Percentiles rank a stretch among this genome's conserved stretches.
Conservation (phyloP, 495 filamentous ascomycete genomes). For the Terfezia claveryi region DNA sequence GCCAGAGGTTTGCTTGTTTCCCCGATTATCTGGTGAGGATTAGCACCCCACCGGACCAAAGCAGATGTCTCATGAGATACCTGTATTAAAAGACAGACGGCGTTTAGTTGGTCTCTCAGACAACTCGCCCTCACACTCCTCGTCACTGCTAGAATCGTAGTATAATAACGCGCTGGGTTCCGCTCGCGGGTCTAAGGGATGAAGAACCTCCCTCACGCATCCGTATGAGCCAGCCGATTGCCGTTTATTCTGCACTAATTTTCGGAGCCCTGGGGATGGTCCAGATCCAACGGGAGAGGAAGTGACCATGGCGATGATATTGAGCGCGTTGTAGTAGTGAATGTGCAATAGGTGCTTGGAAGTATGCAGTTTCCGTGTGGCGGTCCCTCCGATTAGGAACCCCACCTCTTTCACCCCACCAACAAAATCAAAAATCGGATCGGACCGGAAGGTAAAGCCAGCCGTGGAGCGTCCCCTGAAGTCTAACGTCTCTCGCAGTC, state of each 20-base stretch:
- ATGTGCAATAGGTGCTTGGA: no score
- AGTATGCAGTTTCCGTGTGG: no score
- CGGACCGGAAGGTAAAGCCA: no score
- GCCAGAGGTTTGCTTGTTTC: no score
- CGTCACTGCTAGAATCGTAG: constrained; percentile 14
- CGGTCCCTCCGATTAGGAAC: no score
- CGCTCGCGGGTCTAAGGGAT: constrained; percentile 12
- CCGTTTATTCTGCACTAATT: background rate
- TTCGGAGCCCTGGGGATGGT: background rate
- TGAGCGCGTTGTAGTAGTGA: no score
- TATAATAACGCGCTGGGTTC: constrained; percentile 10
- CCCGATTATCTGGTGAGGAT: no score
- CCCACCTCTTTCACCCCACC: no score
- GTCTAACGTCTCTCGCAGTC: no score
- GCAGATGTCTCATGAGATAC: background rate
- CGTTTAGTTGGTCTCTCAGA: background rate
- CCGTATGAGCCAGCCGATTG: constrained; percentile 5
- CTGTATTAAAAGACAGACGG: background rate
- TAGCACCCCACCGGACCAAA: no score
- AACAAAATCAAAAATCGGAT: no score
- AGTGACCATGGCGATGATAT: background rate
- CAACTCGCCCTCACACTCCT: background rate
- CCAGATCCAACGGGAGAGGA: background rate
- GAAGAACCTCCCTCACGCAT: constrained; percentile 17
- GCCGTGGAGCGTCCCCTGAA: no score